Conservation (phyloP, 345 rosid genomes). For the Euphorbia peplus region DNA sequence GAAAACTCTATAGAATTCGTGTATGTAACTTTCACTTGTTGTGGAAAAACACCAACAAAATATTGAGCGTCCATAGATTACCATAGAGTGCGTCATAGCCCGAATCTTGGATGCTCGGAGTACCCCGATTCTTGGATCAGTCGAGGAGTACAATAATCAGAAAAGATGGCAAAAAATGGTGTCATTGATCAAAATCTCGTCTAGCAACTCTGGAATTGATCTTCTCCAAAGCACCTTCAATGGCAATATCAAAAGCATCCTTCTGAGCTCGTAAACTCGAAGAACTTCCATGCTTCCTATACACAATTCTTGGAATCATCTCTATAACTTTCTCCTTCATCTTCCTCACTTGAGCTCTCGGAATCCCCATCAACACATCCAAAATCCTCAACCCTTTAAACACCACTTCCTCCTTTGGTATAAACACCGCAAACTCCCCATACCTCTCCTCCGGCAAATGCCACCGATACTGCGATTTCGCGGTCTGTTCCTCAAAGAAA, state of each 20-base stretch:
- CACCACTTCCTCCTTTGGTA: constrained; percentile 84
- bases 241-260: constrained; percentile 89
- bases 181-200: constrained; percentile 16
- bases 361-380: constrained; percentile 70
- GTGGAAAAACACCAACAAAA: no score
- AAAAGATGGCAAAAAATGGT: background rate
- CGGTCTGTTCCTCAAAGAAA: constrained; percentile 80
- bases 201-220: constrained; percentile 44
- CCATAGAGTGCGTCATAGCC: no score
- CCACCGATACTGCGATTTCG: constrained; percentile 70
- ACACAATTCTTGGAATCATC: constrained; percentile 67
- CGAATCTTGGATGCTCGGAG: no score
- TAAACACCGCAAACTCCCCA: constrained; percentile 55
- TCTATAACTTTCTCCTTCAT: constrained; percentile 69
- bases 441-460: constrained; percentile 59
- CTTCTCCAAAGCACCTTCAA: constrained; percentile 59
- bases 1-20: no score
- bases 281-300: constrained; percentile 79
- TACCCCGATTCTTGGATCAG: no score
- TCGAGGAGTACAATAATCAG: background rate
- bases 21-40: no score
- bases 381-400: constrained; percentile 56
- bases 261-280: constrained; percentile 48
- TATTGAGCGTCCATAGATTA: no score
- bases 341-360: constrained; percentile 50